phyloP scores from a whole-genome alignment of 1,284 basidiomycete species.

The Trametes sp. region DNA sequence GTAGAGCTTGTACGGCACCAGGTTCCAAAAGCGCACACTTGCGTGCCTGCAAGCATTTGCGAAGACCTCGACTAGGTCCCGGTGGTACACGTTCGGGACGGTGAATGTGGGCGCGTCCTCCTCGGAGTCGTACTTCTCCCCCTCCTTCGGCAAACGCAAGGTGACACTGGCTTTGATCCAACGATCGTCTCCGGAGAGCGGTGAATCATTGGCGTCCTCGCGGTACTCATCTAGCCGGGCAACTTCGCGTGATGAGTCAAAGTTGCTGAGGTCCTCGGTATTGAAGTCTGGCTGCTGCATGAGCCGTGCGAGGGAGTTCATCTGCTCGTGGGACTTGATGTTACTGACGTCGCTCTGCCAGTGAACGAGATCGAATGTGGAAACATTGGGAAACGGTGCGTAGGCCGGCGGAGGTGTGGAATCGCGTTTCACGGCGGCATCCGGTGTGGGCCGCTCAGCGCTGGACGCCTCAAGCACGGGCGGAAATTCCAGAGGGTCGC shows the following conservation, averaged over 20 bases:
- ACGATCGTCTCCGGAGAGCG: constrained; percentile 16
- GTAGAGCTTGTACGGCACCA: constrained; percentile 22
- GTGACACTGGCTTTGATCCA: constrained; percentile 27
- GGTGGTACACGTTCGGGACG: constrained; percentile 23
- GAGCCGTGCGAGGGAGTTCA: constrained; percentile 34
- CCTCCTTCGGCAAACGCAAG: constrained; percentile 28
- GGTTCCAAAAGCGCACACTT: constrained; percentile 8
- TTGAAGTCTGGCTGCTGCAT: constrained; percentile 31
- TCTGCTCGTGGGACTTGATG: constrained; percentile 26
- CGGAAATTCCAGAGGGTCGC: too few relatives aligned
- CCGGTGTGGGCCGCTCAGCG: too few relatives aligned
- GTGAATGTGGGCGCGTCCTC: constrained; percentile 12
- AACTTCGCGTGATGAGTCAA: too few relatives aligned
- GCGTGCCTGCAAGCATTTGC: constrained; percentile 16
- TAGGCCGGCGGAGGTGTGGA: not conserved
- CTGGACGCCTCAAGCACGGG: too few relatives aligned
- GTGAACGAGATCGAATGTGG: constrained; percentile 6
- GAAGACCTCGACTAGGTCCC: constrained; percentile 25
- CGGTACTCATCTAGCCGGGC: constrained; percentile 31
- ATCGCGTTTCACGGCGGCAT: too few relatives aligned
- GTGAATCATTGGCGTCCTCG: not conserved
- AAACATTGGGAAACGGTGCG: constrained; percentile 20
- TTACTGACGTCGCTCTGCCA: constrained; percentile 23
- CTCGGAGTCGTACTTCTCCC: constrained; percentile 4
- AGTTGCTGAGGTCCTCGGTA: too few relatives aligned